Evolutionary conservation across 148 eudicot species (phyloP), one percentile per base, ranked within the genome.

Genomic region (Rheum nobile): DNA sequence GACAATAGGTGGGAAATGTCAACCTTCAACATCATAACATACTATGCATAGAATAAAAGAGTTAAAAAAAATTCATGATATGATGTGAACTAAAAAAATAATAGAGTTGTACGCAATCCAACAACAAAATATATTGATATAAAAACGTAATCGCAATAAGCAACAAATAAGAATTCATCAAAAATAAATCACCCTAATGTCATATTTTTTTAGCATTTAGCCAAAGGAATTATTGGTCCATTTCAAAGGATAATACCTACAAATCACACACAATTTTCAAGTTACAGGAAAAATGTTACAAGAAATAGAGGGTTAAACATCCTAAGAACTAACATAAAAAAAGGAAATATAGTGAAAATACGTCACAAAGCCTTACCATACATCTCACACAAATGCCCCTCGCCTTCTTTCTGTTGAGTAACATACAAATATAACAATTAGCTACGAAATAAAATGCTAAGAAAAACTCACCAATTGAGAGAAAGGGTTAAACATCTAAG

Each of bases 161-260:
- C n/a, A n/a, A n/a, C n/a, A n/a, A n/a, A n/a, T n/a, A n/a, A n/a
- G n/a, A n/a, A n/a, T n/a, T n/a, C n/a, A n/a, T n/a, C n/a, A n/a
- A n/a, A n/a, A n/a, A n/a, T n/a, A n/a, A n/a, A n/a, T n/a, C n/a
- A n/a, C n/a, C n/a, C n/a, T n/a, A n/a, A n/a, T n/a, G n/a, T n/a
- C n/a, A n/a, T n/a, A n/a, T n/a, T n/a, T n/a, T n/a, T n/a, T n/a
- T n/a, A n/a, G n/a, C n/a, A n/a, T n/a, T n/a, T n/a, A n/a, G n/a
- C n/a, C n/a, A n/a, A n/a, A n/a, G n/a, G n/a, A n/a, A n/a, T n/a
- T n/a, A n/a, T n/a, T n/a, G n/a, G n/a, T n/a, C n/a, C n/a, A n/a
- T n/a, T 90, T 91, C 73, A 95, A 80, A 67, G 90, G 81, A 80
- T 87, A 86, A 79, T 95, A 95, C 88, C 99, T 95, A 81, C 46